Base-by-base conservation (phyloP, 768 basidiomycete species). In the Mycena galopus region DNA sequence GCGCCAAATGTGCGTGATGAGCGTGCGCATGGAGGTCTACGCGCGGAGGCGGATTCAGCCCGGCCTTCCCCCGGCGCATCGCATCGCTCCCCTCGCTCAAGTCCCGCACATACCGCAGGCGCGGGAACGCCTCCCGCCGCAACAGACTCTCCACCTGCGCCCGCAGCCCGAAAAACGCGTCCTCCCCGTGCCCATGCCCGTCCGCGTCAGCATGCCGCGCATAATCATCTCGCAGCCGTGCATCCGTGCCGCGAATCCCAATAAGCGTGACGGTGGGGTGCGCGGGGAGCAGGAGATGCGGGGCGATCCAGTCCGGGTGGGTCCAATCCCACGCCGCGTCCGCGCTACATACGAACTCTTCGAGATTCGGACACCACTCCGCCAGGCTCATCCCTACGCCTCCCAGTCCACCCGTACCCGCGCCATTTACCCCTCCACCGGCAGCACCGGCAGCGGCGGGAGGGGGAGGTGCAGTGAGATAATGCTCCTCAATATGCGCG, bases 291-390 rank as follows among this genome's bases (percentile, higher is more conserved):
- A 94, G 82, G 47, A 92, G 85, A 66, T 94, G 93, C 4, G 93
- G 92, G 17, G 93, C 91, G 76, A 94, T 93, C 93, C 93, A 94
- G 77, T 94, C 92, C 0, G 93, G 93, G 62, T 84, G 86, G 75
- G 90, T 86, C 93, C 93, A 94, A 73, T 93, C 92, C 93, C 93
- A 94, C 76, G 92, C 92, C 0, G 92, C 93, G 71, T 94, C 92
- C 2, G 93, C 93, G 53, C 87, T 88, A 77, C 92, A 93, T 59
- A 94, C 91, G 78, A 94, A 92, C 76, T 93, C 87, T 37, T 82
- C 82, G 37, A 94, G 83, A 73, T 91, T 90, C 0, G 93, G 93
- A 73, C 91, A 93, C 90, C 90, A 92, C 21, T 84, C 84, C n/a
- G 89, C 90, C 8, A 94, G 84, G 5, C 88, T 88, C 21, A 90